phyloP scores from a whole-genome alignment of 2,329 filamentous ascomycete genomes.

The Trichophyton benhamiae region DNA sequence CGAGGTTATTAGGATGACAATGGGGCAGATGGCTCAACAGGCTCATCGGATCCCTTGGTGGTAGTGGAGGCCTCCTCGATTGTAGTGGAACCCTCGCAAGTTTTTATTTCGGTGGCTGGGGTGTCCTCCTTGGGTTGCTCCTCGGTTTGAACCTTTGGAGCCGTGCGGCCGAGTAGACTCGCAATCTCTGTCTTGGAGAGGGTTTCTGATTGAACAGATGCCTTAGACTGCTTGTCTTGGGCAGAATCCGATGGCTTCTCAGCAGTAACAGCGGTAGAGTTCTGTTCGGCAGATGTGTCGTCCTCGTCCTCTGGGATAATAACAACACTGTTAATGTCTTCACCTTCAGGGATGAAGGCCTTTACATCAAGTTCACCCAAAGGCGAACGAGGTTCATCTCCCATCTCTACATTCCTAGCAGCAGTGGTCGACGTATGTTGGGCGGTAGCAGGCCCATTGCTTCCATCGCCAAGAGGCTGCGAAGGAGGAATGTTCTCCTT shows the following conservation, averaged over 20 bases:
- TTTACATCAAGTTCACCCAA: constrained; percentile 55
- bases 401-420: constrained; percentile 41
- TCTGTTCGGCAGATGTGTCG: neutral
- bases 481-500: constrained; percentile 88
- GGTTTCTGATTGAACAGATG: constrained; percentile 1
- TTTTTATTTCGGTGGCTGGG: constrained; percentile 45
- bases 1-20: neutral
- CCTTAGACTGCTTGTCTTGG: neutral
- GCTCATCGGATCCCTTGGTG: neutral
- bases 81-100: constrained; percentile 59
- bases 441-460: constrained; percentile 49
- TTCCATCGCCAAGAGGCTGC: constrained; percentile 6
- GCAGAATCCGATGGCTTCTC: neutral
- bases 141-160: constrained; percentile 20
- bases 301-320: constrained; percentile 6
- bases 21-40: neutral
- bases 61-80: constrained; percentile 38
- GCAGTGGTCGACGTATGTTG: constrained; percentile 27
- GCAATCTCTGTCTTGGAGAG: constrained; percentile 10
- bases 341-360: constrained; percentile 56
- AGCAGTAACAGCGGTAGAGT: neutral
- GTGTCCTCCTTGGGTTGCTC: constrained; percentile 21
- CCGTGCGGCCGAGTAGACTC: constrained; percentile 12
- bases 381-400: constrained; percentile 53
- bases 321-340: constrained; percentile 17